Evolutionary conservation across 441 rosid genomes (phyloP).

Genomic region (Brassica hybrid): DNA sequence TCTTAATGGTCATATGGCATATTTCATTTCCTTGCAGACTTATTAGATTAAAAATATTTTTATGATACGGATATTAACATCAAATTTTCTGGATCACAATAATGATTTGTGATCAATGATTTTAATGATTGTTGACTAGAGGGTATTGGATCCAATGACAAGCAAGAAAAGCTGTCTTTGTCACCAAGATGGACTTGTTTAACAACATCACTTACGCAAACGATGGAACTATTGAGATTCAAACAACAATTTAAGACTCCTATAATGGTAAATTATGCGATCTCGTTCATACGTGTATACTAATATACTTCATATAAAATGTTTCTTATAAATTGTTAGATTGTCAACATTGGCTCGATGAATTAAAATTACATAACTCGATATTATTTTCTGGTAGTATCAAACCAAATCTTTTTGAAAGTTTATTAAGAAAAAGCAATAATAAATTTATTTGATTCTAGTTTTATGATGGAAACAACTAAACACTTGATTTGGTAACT

Average conservation of each 20-base stretch:
- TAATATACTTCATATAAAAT: background rate
- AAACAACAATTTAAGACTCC: background rate
- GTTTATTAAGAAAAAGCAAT: background rate
- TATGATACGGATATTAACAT: background rate
- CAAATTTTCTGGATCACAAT: conserved; percentile 22
- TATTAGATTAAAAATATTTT: conserved; percentile 17
- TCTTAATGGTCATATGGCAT: background rate
- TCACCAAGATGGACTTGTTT: conserved; percentile 27
- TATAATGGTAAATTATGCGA: conserved; percentile 41
- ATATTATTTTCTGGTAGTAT: background rate
- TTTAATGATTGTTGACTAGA: conserved; percentile 35
- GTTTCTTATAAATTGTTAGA: conserved; percentile 1
- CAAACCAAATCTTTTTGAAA: background rate
- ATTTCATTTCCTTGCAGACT: conserved; percentile 5
- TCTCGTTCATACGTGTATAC: conserved; percentile 31
- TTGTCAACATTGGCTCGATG: conserved; percentile 12
- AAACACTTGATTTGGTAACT: background rate
- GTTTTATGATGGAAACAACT: background rate
- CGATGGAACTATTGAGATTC: background rate
- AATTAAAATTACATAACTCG: background rate
- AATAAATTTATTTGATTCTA: background rate
- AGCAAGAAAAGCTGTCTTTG: conserved; percentile 27
- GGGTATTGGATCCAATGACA: conserved; percentile 26
- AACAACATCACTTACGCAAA: conserved; percentile 36
- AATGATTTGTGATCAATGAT: conserved; percentile 37